Conservation (phyloP, 164 flowering plant genomes). For the Protea cynaroides region DNA sequence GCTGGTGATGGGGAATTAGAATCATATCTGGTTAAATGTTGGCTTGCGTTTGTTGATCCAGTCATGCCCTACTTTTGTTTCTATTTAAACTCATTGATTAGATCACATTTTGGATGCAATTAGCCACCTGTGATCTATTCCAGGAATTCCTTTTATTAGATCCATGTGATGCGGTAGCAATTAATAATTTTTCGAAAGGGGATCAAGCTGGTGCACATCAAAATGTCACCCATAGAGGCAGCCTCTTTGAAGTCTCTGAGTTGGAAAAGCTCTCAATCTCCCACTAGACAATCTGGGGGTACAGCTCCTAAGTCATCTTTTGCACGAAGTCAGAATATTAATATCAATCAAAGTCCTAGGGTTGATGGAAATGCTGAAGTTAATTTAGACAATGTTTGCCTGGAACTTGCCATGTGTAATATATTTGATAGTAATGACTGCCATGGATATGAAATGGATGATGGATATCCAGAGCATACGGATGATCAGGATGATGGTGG, state of each 20-base stretch:
- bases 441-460: constrained; percentile 37
- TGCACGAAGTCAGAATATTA: constrained; percentile 31
- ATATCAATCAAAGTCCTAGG: constrained; percentile 27
- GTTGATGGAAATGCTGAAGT: constrained; percentile 10
- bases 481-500: constrained; percentile 28
- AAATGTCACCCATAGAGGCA: constrained; percentile 23
- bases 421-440: constrained; percentile 21
- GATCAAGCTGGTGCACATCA: constrained; percentile 26
- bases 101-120: constrained; percentile 38
- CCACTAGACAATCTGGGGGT: constrained; percentile 49
- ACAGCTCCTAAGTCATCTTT: constrained; percentile 37
- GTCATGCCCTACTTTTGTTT: not conserved
- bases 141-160: constrained; percentile 84
- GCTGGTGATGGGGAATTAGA: constrained; percentile 82
- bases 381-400: constrained; percentile 23
- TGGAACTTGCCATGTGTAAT: constrained; percentile 25
- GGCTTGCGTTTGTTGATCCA: not conserved
- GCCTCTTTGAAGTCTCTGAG: constrained; percentile 38
- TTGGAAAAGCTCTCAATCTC: constrained; percentile 57
- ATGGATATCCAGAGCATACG: constrained; percentile 27
- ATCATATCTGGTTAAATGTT: constrained; percentile 71
- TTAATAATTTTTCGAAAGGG: constrained; percentile 45
- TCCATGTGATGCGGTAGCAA: constrained; percentile 65
- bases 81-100: not conserved
- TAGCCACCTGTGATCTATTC: constrained; percentile 67